Evolutionary conservation across 805 yeast genomes (phyloP).

Genomic region (Candida broadrunensis): DNA sequence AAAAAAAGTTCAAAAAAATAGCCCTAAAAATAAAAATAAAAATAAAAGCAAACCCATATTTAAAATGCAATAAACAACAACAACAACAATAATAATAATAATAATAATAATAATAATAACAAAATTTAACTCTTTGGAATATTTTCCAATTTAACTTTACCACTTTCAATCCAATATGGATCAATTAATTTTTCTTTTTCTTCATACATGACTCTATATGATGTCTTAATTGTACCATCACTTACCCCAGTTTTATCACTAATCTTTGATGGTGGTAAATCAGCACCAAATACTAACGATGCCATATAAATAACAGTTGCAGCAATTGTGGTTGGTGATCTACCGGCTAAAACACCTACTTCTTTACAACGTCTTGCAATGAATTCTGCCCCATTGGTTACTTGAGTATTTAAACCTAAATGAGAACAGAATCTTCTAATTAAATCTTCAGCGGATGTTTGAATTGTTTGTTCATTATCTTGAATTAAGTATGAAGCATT

Average conservation of each 20-base stretch:
- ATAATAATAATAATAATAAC: too few relatives aligned
- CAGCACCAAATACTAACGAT: slow-evolving; percentile 79
- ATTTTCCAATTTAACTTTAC: slow-evolving; percentile 54
- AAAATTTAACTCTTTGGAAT: slow-evolving; percentile 26
- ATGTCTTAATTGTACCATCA: slow-evolving; percentile 94
- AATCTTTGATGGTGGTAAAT: slow-evolving; percentile 72
- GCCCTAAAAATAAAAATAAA: too few relatives aligned
- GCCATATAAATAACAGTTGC: slow-evolving; percentile 97
- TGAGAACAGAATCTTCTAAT: slow-evolving; percentile 96
- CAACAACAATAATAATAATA: too few relatives aligned
- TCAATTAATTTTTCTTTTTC: slow-evolving; percentile 67
- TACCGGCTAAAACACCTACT: slow-evolving; percentile 90
- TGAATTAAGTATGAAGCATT: slow-evolving; percentile 35
- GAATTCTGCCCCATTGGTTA: slow-evolving; percentile 88
- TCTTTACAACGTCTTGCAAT: slow-evolving; percentile 89
- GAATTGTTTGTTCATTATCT: slow-evolving; percentile 65
- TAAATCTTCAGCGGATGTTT: slow-evolving; percentile 89
- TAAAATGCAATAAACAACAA: too few relatives aligned
- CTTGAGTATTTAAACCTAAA: slow-evolving; percentile 78
- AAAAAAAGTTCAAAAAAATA: too few relatives aligned
- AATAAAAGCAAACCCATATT: too few relatives aligned
- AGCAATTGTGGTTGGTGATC: slow-evolving; percentile 96
- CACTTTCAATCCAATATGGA: slow-evolving; percentile 70
- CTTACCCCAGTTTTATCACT: slow-evolving; percentile 94
- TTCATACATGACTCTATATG: slow-evolving; percentile 78